Conservation (phyloP, 345 rosid species). For the Excoecaria agallocha region DNA sequence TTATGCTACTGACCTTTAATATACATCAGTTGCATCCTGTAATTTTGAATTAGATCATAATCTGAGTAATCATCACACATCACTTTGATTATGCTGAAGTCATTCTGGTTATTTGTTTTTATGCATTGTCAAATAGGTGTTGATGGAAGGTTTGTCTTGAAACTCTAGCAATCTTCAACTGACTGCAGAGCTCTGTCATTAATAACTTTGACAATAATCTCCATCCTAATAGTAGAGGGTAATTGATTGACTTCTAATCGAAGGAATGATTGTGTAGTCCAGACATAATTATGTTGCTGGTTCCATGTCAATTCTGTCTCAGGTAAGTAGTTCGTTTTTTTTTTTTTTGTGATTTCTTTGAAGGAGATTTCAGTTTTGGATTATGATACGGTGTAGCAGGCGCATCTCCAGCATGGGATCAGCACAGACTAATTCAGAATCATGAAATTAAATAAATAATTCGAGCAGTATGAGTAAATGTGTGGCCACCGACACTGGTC, state of each 20-base stretch:
- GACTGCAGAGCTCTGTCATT: conserved; percentile 12
- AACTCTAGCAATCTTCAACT: conserved; percentile 20
- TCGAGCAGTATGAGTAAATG: neutral
- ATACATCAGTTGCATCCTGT: neutral
- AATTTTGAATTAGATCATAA: neutral
- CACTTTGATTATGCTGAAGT: neutral
- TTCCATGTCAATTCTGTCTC: conserved; percentile 7
- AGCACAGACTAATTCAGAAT: no score
- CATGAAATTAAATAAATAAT: no score
- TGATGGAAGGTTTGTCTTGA: conserved; percentile 16
- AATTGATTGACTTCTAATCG: conserved; percentile 37
- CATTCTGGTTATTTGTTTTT: neutral
- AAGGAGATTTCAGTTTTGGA: no score
- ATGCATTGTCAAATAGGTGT: conserved; percentile 11
- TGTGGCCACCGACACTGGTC: neutral
- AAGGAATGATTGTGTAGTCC: conserved; percentile 12
- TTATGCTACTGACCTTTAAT: neutral
- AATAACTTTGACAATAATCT: conserved; percentile 12
- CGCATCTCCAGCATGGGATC: no score
- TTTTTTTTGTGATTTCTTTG: no score
- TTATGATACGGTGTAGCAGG: no score
- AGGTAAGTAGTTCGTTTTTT: neutral
- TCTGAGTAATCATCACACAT: no score
- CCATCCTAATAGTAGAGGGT: conserved; percentile 18
- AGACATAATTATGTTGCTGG: neutral